Evolutionary conservation across 139 green algal species (phyloP).

Genomic region (Closterium sp.): DNA sequence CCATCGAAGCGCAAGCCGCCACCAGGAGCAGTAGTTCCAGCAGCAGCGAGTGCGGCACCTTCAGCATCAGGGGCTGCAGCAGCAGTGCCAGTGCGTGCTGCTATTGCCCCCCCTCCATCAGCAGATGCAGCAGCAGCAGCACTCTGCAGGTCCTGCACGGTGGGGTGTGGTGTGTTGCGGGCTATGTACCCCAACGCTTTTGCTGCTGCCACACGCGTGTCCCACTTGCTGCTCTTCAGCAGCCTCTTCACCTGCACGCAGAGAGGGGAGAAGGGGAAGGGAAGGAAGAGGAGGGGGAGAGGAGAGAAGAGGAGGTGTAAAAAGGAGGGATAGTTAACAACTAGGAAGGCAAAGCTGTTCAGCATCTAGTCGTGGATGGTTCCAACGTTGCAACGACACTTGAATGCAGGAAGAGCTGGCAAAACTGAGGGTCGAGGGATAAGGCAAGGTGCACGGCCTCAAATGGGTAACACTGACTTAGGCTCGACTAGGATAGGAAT

Average conservation of each 20-base stretch:
- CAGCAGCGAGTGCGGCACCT: background rate
- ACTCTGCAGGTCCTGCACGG: slow-evolving; percentile 54
- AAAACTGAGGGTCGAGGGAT: background rate
- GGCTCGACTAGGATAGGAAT: background rate
- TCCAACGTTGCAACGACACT: background rate
- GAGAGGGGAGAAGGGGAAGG: background rate
- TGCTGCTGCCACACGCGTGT: slow-evolving; percentile 73
- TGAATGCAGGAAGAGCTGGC: background rate
- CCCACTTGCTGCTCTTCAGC: slow-evolving; percentile 75
- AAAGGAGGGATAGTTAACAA: too few species aligned
- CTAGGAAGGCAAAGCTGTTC: too few species aligned
- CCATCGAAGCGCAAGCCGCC: background rate
- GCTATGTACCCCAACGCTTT: slow-evolving; percentile 75
- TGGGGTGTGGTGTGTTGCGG: slow-evolving; percentile 69
- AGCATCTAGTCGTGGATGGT: background rate
- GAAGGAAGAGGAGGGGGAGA: background rate
- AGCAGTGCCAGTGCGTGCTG: slow-evolving; percentile 12
- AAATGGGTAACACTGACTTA: background rate
- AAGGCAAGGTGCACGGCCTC: background rate
- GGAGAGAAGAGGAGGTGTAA: background rate
- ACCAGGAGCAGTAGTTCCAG: background rate
- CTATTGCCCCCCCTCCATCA: background rate
- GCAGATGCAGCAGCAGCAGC: background rate
- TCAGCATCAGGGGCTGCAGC: slow-evolving; percentile 12
- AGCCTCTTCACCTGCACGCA: slow-evolving; percentile 62